Evolutionary conservation across 202 grass and related monocot genomes (phyloP).

Genomic region (Carex arenaria): DNA sequence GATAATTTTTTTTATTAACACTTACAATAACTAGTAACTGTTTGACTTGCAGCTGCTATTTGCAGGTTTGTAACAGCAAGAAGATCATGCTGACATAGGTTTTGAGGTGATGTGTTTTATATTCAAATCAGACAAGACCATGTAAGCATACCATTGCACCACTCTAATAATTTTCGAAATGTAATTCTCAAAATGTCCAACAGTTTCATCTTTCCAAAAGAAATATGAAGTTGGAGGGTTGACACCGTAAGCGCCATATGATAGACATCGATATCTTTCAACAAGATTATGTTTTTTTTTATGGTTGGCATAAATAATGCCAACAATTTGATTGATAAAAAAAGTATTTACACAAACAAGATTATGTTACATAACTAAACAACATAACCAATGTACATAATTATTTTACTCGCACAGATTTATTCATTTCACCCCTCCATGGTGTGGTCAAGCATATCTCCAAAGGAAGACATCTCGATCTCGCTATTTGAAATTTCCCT

Average conservation of each 20-base stretch:
- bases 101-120: neutral
- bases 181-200: too few species aligned
- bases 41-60: neutral
- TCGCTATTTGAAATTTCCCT: conserved; percentile 35
- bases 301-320: too few species aligned
- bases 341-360: too few species aligned
- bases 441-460: conserved; percentile 32
- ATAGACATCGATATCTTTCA: neutral
- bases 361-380: neutral
- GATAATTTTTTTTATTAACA: too few species aligned
- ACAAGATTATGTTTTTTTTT: neutral
- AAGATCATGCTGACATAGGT: neutral
- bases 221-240: neutral
- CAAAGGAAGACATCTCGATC: conserved; percentile 33
- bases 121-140: too few species aligned
- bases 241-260: neutral
- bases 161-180: neutral
- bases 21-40: neutral
- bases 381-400: neutral
- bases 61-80: neutral
- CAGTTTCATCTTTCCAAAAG: neutral
- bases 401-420: too few species aligned
- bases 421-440: neutral
- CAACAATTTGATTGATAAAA: too few species aligned
- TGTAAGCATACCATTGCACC: neutral